Evolutionary conservation across 225 moss, liverwort and hornwort genomes (phyloP).

Genomic region (Bryum argenteum): DNA sequence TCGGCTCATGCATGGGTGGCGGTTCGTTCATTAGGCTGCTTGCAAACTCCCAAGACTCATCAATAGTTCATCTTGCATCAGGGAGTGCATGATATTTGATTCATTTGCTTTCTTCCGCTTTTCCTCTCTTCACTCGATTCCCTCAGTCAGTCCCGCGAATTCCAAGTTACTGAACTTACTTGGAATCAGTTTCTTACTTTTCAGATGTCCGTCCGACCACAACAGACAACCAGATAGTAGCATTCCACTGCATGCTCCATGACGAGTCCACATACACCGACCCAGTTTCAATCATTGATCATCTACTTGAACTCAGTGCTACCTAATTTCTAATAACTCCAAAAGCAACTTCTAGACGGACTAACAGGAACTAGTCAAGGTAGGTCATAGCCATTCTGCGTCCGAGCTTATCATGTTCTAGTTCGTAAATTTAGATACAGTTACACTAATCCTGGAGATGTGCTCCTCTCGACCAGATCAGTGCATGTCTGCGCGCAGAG

Average conservation of each 20-base stretch:
- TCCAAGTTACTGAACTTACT: slow-evolving; percentile 22
- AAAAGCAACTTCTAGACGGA: background rate
- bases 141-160: background rate
- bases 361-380: background rate
- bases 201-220: slow-evolving; percentile 10
- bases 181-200: slow-evolving; percentile 13
- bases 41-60: slow-evolving; percentile 38
- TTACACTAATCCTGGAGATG: background rate
- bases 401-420: background rate
- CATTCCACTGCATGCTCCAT: slow-evolving; percentile 12
- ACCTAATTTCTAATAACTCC: background rate
- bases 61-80: slow-evolving; percentile 35
- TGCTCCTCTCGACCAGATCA: background rate
- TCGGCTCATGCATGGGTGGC: slow-evolving; percentile 46
- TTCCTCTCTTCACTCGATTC: background rate
- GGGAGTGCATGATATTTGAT: slow-evolving; percentile 35
- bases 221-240: slow-evolving; percentile 10
- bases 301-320: slow-evolving; percentile 2
- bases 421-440: background rate
- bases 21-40: slow-evolving; percentile 27
- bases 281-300: background rate
- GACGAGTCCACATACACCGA: background rate
- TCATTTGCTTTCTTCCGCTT: slow-evolving; percentile 33
- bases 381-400: background rate
- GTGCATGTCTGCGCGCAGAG: slow-evolving; percentile 3